Base-by-base conservation (phyloP, 2,329 filamentous ascomycete genomes). In the Rhinocladiella similis region DNA sequence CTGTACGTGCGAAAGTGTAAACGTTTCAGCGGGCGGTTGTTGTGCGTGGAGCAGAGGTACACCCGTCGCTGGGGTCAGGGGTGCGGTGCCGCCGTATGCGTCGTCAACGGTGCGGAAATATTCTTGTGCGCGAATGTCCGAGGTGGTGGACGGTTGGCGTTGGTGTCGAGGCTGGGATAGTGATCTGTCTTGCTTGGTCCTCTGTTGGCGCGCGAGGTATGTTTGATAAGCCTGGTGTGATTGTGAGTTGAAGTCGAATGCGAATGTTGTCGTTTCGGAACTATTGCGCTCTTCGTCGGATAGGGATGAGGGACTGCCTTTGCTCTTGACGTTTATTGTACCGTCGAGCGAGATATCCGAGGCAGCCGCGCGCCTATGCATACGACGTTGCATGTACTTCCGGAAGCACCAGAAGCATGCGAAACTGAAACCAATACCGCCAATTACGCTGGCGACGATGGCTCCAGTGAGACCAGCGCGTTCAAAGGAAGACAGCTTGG, bases 381-480 rank as follows among this genome's bases (percentile, higher is more conserved):
- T 38, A 5, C 56, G 42, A 18, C 56, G 50, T 27, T 57, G 59
- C 47, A 47, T 25, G 20, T 43, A 57, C 36, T 50, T 62, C 7
- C 56, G 38, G 20, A 59, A 46, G 16, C 50, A 19, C 53, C 60
- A 66, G 49, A 53, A 59, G 25, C 55, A n/a, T 2, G 55, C 22
- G 38, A 64, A 64, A 3, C 53, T 53, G 5, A 66, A 29, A 38
- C 54, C 64, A 14, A 65, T 57, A 10, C 71, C 72, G 2, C 64
- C 69, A 1, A 70, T 58, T 1, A 75, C 52, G 5, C 73, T 64
- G 12, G 59, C 65, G 2, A 67, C 19, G 16, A 67, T 61, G 3
- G 64, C 64, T 16, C 65, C 66, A 3, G 59, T 57, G 16, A 64
- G 25, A 13, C 66, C 65, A 9, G 52, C 57, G 14, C 47, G 43